Evolutionary conservation across 164 flowering plant species (phyloP), one percentile per base, ranked within the genome.

Genomic region (Brasenia schreberi): DNA sequence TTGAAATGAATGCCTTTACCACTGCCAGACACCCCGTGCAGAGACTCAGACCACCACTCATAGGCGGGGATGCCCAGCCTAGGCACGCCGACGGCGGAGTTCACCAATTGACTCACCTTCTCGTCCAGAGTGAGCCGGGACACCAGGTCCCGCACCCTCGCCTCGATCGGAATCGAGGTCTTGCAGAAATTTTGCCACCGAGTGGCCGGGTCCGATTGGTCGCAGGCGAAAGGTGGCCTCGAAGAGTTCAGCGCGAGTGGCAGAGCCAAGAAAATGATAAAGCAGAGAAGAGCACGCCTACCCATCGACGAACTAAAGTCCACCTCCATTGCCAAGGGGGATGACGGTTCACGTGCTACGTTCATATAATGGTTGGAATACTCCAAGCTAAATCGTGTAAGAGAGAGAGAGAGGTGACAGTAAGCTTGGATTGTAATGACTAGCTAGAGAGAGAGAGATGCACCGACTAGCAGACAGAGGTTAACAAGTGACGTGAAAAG

Each of bases 31-130:
- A 90, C 86, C 18, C 92, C 92, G 75, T 88, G 92, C n/a, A 86
- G 65, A 0, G 94, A 78, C 70, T 88, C 94, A 6, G 92, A 87
- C 96, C 98, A 90, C 98, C 98, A 93, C 71, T 90, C 73, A 71
- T 85, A 93, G 18, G 76, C 73, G 5, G 96, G 95, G 74, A 90
- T 74, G 18, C 96, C 89, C 14, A 93, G 92, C 39, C 98, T 72
- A 0, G 96, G 84, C 43, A 93, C 84, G 6, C 79, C 67, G 0
- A 90, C 79, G 1, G 90, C 90, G 0, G 81, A 16, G 80, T 85
- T 81, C 14, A 86, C 96, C 6, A 88, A 86, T 68, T 93, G 96
- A 6, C 86, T 70, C 18, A 90, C 78, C 53, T 90, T 90, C 80
- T 90, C 98, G n/a, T 90, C 94, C 49, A 90, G 39, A 5, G 96